These are phyloP conservation scores for Entomortierella lignicola DNA, from an alignment of 192 early-diverging fungal genomes.

Conservation along the genomic window DNA sequence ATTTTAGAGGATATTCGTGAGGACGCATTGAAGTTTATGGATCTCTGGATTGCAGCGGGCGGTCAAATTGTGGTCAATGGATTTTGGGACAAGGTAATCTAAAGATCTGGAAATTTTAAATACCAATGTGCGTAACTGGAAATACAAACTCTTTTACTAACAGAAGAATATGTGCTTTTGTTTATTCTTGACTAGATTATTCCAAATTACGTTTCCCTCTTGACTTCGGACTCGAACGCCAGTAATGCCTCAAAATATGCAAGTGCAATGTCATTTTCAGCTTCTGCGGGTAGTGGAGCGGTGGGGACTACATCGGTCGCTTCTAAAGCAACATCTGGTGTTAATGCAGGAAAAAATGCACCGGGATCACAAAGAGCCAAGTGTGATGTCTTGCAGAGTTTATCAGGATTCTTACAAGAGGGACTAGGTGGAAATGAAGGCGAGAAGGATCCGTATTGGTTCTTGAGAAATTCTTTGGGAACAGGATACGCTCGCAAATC, in stretches of 20 bases:
- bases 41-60: constrained; percentile 73
- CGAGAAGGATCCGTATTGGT: constrained; percentile 63
- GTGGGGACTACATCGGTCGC: constrained; percentile 2
- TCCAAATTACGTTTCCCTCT: constrained; percentile 71
- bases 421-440: constrained; percentile 58
- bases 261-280: constrained; percentile 47
- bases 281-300: constrained; percentile 23
- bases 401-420: constrained; percentile 65
- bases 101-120: background rate
- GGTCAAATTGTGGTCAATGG: constrained; percentile 70
- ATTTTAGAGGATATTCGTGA: constrained; percentile 88
- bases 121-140: background rate
- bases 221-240: constrained; percentile 66
- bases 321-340: constrained; percentile 10
- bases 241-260: constrained; percentile 47
- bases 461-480: constrained; percentile 59
- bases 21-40: constrained; percentile 83
- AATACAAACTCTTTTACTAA: too few relatives aligned
- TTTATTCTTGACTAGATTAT: constrained; percentile 58
- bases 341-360: constrained; percentile 45
- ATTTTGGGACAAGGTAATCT: constrained; percentile 74
- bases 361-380: constrained; percentile 60
- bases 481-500: constrained; percentile 56
- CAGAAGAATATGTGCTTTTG: too few relatives aligned
- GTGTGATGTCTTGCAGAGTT: constrained; percentile 68